Percentiles rank a stretch among this genome's conserved stretches.
phyloP scores from a whole-genome alignment of 192 early-diverging fungal genomes.

The Mortierella alpina region DNA sequence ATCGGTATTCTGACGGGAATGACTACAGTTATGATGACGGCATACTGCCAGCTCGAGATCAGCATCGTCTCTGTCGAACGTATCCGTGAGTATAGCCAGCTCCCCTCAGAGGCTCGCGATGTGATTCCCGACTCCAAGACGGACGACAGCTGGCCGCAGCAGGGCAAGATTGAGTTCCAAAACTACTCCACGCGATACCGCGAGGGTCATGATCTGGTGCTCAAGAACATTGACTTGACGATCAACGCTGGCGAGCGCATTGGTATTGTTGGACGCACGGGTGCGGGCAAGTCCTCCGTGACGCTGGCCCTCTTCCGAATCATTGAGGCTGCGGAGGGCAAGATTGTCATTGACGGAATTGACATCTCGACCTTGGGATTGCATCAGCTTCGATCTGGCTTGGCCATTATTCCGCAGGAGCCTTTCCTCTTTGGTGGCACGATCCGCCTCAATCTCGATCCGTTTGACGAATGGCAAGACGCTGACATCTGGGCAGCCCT shows the following conservation, averaged over 20 bases:
- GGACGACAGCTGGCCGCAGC: constrained; percentile 69
- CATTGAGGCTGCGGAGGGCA: constrained; percentile 62
- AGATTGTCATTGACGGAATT: constrained; percentile 77
- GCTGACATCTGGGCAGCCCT: constrained; percentile 75
- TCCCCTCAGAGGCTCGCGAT: constrained; percentile 78
- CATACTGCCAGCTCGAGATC: constrained; percentile 79
- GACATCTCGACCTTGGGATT: constrained; percentile 70
- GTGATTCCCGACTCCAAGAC: constrained; percentile 64
- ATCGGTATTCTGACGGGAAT: constrained; percentile 74
- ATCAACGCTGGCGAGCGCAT: constrained; percentile 63
- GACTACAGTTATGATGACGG: constrained; percentile 80
- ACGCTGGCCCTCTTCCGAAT: constrained; percentile 75
- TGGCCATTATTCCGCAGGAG: constrained; percentile 85
- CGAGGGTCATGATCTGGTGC: constrained; percentile 75
- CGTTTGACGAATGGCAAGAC: constrained; percentile 58
- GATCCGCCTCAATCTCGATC: constrained; percentile 66
- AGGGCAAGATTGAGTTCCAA: constrained; percentile 75
- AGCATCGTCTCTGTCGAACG: constrained; percentile 77
- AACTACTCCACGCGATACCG: constrained; percentile 81
- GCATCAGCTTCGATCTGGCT: constrained; percentile 61
- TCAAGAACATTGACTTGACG: constrained; percentile 60
- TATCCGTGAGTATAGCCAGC: constrained; percentile 80
- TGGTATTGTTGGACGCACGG: constrained; percentile 73
- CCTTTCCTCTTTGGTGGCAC: constrained; percentile 73
- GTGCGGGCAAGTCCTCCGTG: constrained; percentile 21